Conservation (phyloP, 148 eudicot species). For the Silene conica region DNA sequence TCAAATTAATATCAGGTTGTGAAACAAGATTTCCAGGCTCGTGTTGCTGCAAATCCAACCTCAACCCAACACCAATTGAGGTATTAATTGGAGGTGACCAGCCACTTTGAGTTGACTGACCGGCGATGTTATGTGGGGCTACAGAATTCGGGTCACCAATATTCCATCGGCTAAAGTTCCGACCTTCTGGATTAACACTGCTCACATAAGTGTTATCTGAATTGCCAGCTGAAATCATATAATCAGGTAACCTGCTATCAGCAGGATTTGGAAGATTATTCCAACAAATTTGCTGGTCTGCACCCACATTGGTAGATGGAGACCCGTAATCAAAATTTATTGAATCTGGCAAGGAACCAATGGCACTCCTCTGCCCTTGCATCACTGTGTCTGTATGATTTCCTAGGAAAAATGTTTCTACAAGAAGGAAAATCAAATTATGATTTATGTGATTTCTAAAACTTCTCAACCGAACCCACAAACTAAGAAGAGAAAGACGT, state of each 20-base stretch:
- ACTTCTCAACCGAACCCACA: slow-evolving; percentile 31
- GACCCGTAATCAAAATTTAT: slow-evolving; percentile 66
- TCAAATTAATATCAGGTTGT: slow-evolving; percentile 37
- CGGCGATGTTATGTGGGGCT: slow-evolving; percentile 20
- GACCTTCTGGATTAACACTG: slow-evolving; percentile 25
- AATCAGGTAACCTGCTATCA: slow-evolving; percentile 45
- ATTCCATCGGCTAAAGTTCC: slow-evolving; percentile 31
- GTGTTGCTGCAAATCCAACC: slow-evolving; percentile 34
- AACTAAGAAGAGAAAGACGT: background rate
- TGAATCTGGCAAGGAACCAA: slow-evolving; percentile 72
- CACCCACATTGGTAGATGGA: slow-evolving; percentile 45
- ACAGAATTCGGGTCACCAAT: slow-evolving; percentile 30
- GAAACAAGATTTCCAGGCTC: slow-evolving; percentile 36
- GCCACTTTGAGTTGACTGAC: slow-evolving; percentile 27
- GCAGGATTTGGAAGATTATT: slow-evolving; percentile 47
- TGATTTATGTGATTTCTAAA: background rate
- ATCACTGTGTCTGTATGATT: slow-evolving; percentile 35
- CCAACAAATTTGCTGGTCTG: slow-evolving; percentile 70
- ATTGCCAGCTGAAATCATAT: slow-evolving; percentile 31
- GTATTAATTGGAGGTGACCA: slow-evolving; percentile 32
- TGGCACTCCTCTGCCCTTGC: slow-evolving; percentile 87
- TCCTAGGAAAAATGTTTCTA: slow-evolving; percentile 8
- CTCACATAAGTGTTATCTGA: slow-evolving; percentile 30
- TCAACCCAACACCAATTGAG: slow-evolving; percentile 30
- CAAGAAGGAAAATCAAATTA: background rate